These are phyloP conservation scores for Penicillium manginii DNA, from an alignment of 495 filamentous ascomycete species.

Conservation along the genomic window DNA sequence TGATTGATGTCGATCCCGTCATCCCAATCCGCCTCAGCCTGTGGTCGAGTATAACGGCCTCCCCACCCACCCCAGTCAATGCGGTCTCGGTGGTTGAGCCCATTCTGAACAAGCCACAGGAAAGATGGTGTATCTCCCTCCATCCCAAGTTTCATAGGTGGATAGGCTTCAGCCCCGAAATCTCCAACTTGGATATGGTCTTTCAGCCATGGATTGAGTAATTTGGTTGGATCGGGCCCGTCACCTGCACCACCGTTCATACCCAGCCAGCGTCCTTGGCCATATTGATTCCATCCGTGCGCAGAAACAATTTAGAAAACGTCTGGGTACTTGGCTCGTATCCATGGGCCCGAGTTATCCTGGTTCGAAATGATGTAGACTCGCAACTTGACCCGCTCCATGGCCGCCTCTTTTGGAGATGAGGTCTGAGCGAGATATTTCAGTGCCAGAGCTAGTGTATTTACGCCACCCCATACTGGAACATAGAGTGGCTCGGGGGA, in stretches of 20 bases:
- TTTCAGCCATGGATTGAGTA: slow-evolving; percentile 42
- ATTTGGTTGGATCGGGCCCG: slow-evolving; percentile 38
- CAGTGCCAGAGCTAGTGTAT: slow-evolving; percentile 46
- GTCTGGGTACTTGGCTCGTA: slow-evolving; percentile 45
- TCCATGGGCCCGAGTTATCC: slow-evolving; percentile 49
- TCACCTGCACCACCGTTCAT: slow-evolving; percentile 44
- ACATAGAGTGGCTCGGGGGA: slow-evolving; percentile 3
- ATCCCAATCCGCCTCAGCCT: slow-evolving; percentile 3
- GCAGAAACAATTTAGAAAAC: slow-evolving; percentile 47
- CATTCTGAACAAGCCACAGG: slow-evolving; percentile 49
- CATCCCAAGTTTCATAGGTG: slow-evolving; percentile 40
- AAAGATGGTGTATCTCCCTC: slow-evolving; percentile 52
- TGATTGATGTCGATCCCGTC: slow-evolving; percentile 30
- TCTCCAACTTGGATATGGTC: slow-evolving; percentile 48
- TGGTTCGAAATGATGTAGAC: slow-evolving; percentile 53
- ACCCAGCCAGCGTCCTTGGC: slow-evolving; percentile 44
- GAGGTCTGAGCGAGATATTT: slow-evolving; percentile 28
- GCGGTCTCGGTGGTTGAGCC: slow-evolving; percentile 39
- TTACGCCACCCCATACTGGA: slow-evolving; percentile 48
- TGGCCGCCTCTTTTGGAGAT: slow-evolving; percentile 6
- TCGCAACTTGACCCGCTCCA: slow-evolving; percentile 37
- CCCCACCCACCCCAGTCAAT: slow-evolving; percentile 46
- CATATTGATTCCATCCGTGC: slow-evolving; percentile 50
- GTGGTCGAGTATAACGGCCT: slow-evolving; percentile 22
- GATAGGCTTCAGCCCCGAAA: slow-evolving; percentile 39